A percentile compares a stretch with the other conserved stretches of the same genome.
Evolutionary conservation across 1,284 basidiomycete species (phyloP).

Genomic region (Xanthoconium separans): DNA sequence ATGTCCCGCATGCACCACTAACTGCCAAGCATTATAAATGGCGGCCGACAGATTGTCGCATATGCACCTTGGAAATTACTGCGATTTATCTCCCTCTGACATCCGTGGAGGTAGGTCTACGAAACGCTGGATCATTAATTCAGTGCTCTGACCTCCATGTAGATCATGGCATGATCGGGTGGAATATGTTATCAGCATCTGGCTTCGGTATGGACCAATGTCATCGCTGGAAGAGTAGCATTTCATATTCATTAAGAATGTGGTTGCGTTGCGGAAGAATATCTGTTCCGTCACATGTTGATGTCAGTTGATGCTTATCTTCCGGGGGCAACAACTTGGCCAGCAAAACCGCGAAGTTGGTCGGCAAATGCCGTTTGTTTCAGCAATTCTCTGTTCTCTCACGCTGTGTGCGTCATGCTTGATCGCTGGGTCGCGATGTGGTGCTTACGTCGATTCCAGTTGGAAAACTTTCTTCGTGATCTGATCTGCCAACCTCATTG

Average conservation of each 20-base stretch:
- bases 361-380: background rate
- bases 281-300: constrained; percentile 4
- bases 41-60: background rate
- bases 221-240: background rate
- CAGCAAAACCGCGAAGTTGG: background rate
- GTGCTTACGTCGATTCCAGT: background rate
- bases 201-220: no score
- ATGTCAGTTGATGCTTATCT: background rate
- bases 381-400: constrained; percentile 1
- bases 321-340: background rate
- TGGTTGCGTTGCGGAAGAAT: background rate
- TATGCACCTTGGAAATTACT: background rate
- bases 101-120: constrained; percentile 6
- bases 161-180: background rate
- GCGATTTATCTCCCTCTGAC: background rate
- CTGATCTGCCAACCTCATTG: background rate
- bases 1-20: background rate
- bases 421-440: background rate
- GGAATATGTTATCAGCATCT: background rate
- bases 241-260: background rate
- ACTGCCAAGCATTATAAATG: background rate
- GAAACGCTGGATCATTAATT: background rate
- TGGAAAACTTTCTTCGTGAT: constrained; percentile 1
- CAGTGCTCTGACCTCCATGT: background rate
- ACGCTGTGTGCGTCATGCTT: background rate